Conservation (phyloP, 2,329 filamentous ascomycete species). For the Exophiala mesophila region DNA sequence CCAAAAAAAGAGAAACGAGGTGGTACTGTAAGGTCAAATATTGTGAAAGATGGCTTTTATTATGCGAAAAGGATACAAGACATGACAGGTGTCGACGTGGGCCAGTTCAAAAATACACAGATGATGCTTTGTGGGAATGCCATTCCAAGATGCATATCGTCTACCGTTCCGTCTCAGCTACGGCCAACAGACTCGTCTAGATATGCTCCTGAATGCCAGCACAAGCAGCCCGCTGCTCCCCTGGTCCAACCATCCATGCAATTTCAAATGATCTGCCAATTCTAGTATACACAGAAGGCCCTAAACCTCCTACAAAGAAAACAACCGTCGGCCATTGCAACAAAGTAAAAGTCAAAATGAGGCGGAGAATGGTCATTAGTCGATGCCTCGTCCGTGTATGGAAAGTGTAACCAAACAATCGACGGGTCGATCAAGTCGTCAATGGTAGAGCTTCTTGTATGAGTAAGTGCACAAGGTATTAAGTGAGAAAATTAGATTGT, state of each 20-base stretch:
- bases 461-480: constrained; percentile 24
- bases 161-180: not conserved
- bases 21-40: not conserved
- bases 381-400: too few relatives aligned
- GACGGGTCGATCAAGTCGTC: too few relatives aligned
- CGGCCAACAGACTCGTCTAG: not conserved
- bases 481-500: constrained; percentile 20
- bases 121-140: too few relatives aligned
- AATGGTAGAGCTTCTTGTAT: constrained; percentile 23
- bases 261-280: not conserved
- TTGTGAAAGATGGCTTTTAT: not conserved
- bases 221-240: not conserved
- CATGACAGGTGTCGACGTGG: too few relatives aligned
- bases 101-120: too few relatives aligned
- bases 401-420: too few relatives aligned
- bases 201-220: not conserved
- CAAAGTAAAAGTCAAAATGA: too few relatives aligned
- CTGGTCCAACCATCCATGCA: not conserved
- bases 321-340: not conserved
- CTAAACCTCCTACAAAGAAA: not conserved
- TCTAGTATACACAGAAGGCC: not conserved
- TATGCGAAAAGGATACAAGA: too few relatives aligned
- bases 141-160: not conserved
- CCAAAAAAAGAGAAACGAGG: too few relatives aligned
- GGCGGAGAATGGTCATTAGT: too few relatives aligned